Evolutionary conservation across 345 rosid genomes (phyloP), one percentile per base, ranked within the genome.

Genomic region (Crucihimalaya himalaica): DNA sequence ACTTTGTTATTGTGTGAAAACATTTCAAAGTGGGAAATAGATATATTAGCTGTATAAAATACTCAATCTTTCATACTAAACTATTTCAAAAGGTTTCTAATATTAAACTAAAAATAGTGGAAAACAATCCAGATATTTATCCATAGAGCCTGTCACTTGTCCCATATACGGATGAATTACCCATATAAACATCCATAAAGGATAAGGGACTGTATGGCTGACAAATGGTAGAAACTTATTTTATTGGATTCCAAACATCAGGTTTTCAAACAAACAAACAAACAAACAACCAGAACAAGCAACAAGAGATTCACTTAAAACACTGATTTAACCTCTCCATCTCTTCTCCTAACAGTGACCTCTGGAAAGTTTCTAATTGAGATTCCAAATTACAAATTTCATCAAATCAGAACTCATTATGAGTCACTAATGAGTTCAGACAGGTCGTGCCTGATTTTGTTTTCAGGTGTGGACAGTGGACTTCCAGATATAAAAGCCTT

Each of bases 401-500:
- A 32, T 32, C 43, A 55, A 6, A 58, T 19, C 54, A 57, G 1
- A 67, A 66, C 68, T 66, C 57, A 58, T 66, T 23, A 65, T 11
- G 75, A 63, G 57, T 66, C 81, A 58, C 68, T 66, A 32, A 72
- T 64, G 50, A 78, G 69, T 23, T 58, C 73, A 77, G 77, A 58
- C 63, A 80, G 73, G 70, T 79, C 86, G 18, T 71, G 72, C 59
- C 27, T 66, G 27, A 57, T 71, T 43, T 7, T 51, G 57, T 13
- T 71, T 23, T 59, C 73, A 12, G 50, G 20, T 58, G 74, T 61
- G 2, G 90, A 83, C 89, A 89, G 72, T 1, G 89, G 76, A 34
- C 82, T 56, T 83, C 89, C 96, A 9, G 91, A 81, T 68, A 89
- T 70, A 84, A 91, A 94, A 20, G 93, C 72, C 74, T 89, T 87